These are phyloP conservation scores for Stereum hirsutum DNA, from an alignment of 1,284 basidiomycete genomes.

Conservation along the genomic window DNA sequence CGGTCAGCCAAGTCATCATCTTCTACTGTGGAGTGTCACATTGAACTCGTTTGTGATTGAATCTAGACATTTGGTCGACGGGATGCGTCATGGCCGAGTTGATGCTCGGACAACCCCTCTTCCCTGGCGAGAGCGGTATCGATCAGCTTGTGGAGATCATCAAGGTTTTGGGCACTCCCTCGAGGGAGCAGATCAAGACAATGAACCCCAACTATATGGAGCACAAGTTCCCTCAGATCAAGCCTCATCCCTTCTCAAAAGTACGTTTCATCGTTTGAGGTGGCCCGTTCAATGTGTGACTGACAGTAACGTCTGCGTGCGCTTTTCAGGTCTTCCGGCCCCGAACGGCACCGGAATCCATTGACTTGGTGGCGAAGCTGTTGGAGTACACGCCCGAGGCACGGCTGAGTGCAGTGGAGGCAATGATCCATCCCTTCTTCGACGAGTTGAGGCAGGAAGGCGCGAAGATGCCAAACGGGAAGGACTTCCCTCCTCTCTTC, in stretches of 20 bases:
- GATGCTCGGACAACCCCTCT: conserved; percentile 97
- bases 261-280: no score
- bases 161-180: conserved; percentile 98
- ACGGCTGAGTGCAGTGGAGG: conserved; percentile 87
- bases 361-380: conserved; percentile 91
- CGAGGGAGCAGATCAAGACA: conserved; percentile 99
- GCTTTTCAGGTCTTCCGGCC: conserved; percentile 99
- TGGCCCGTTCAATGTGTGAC: no score
- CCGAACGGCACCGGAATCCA: conserved; percentile 92
- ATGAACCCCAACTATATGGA: conserved; percentile 99
- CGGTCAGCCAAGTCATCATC: conserved; percentile 42
- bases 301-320: conserved; percentile 10
- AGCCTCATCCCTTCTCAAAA: conserved; percentile 93
- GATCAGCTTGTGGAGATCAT: conserved; percentile 99
- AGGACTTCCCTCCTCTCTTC: conserved; percentile 91
- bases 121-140: conserved; percentile 99
- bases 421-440: conserved; percentile 95
- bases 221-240: conserved; percentile 99
- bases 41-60: conserved; percentile 7
- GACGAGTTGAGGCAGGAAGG: conserved; percentile 90
- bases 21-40: neutral
- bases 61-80: conserved; percentile 99
- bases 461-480: conserved; percentile 92
- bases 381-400: conserved; percentile 96
- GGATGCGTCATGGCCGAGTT: conserved; percentile 99